Evolutionary conservation across 352 stramenopile species (phyloP), one percentile per base, ranked within the genome.

Genomic region (Phytophthora fragariae): DNA sequence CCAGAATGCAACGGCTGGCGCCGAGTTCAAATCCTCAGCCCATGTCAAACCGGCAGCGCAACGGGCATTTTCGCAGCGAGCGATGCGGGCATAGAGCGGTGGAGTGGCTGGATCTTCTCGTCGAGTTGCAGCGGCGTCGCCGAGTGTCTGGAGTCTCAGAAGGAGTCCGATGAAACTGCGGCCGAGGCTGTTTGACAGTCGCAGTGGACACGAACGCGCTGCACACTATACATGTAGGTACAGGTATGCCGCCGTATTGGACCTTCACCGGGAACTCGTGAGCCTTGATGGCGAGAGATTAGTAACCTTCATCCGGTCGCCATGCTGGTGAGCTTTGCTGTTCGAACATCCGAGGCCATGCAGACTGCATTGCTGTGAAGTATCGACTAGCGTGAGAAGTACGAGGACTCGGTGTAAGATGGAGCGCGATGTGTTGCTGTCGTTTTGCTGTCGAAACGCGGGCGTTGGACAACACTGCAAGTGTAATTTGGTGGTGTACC

Each of bases 41-140:
- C 41, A 59, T 70, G 65, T 73, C 59, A 73, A 46, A 46, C 37
- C 37, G 37, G 9, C 14, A 46, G 37, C 3, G 37, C 37, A 46
- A 46, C 37, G 12, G 11, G 37, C 37, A 12, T 19, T 72, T 66
- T 61, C 55, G 55, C 49, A 62, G 49, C 57, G 29, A 63, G 19
- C 11, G 35, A 29, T 37, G 58, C 31, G 68, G 11, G 44, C 63
- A 70, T 62, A 76, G 33, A 72, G 56, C 24, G 39, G 70, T 62
- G 52, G 11, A 14, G 3, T 19, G 8, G 58, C 70, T 77, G 70
- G 60, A 77, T 77, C 47, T 77, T 77, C 70, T 74, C 65, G 70
- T 77, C 70, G 21, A 63, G 59, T 77, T 73, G 70, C 70, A 60
- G 46, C 52, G 47, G 54, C 21, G 62, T 57, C 5, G 37, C 37